phyloP scores from a whole-genome alignment of 2,329 filamentous ascomycete species.

The Neofusicoccum umdonicola region DNA sequence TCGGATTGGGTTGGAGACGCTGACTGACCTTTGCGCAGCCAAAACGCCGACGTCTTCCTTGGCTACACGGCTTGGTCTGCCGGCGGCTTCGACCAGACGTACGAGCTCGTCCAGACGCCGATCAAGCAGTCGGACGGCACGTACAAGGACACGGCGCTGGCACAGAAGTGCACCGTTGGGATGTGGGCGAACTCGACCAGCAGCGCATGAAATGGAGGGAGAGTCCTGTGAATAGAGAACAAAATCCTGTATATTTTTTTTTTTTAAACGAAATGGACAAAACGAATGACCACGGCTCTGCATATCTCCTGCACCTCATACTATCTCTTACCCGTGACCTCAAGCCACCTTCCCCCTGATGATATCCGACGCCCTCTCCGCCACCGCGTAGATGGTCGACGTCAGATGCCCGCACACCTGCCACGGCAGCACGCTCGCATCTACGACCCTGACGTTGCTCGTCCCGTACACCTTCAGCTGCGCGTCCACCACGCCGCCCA shows the following conservation, averaged over 20 bases:
- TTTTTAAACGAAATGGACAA: too few relatives aligned
- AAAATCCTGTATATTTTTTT: too few relatives aligned
- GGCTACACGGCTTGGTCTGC: constrained; percentile 32
- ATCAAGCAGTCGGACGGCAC: constrained; percentile 20
- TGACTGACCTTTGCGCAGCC: constrained; percentile 18
- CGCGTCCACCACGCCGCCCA: constrained; percentile 35
- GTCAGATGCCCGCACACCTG: constrained; percentile 37
- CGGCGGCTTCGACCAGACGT: constrained; percentile 28
- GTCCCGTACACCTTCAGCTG: constrained; percentile 35
- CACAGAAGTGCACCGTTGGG: constrained; percentile 24
- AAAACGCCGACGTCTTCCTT: constrained; percentile 32
- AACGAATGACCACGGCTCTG: too few relatives aligned
- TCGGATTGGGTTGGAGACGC: neutral
- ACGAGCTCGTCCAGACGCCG: constrained; percentile 28
- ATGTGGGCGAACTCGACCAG: constrained; percentile 19
- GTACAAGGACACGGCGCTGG: constrained; percentile 24
- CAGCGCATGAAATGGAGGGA: neutral
- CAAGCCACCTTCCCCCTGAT: neutral
- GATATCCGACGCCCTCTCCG: constrained; percentile 33
- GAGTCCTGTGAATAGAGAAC: too few relatives aligned
- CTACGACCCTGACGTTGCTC: constrained; percentile 35
- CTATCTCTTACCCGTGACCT: neutral
- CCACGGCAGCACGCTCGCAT: constrained; percentile 35
- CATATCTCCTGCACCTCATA: too few relatives aligned
- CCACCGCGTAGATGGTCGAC: constrained; percentile 37